Percentiles rank a stretch among this genome's conserved stretches.
Evolutionary conservation across 1,284 basidiomycete genomes (phyloP).

Genomic region (Phlebopus sp.): DNA sequence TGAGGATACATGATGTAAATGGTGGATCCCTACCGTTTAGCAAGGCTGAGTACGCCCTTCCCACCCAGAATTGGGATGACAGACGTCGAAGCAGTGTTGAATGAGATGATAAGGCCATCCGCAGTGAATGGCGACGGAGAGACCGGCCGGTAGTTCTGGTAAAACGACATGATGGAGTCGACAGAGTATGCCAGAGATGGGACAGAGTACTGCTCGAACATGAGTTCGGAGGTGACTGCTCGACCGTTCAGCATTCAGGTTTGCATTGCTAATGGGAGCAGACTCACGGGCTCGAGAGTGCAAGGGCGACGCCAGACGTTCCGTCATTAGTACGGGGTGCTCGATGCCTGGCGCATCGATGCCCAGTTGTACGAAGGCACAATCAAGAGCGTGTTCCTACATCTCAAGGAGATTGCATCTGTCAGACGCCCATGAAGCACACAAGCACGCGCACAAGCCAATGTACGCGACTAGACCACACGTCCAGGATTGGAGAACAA

Average conservation of each 20-base stretch:
- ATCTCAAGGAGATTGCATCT: slow-evolving; percentile 2
- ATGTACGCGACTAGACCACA: neutral
- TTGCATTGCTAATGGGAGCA: neutral
- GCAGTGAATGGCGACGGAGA: slow-evolving; percentile 39
- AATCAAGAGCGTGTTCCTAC: slow-evolving; percentile 94
- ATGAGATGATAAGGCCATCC: slow-evolving; percentile 82
- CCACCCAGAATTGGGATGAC: slow-evolving; percentile 84
- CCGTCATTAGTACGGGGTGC: slow-evolving; percentile 94
- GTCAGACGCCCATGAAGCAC: neutral
- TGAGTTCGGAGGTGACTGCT: slow-evolving; percentile 85
- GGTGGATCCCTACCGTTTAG: slow-evolving; percentile 65
- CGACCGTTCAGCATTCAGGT: neutral
- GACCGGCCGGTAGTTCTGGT: slow-evolving; percentile 59
- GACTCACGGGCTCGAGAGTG: slow-evolving; percentile 82
- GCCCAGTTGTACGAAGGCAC: slow-evolving; percentile 84
- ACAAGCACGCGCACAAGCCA: neutral
- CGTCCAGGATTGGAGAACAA: neutral
- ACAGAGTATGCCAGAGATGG: slow-evolving; percentile 88
- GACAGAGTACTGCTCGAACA: slow-evolving; percentile 93
- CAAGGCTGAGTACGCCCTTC: slow-evolving; percentile 75
- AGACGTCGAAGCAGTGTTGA: slow-evolving; percentile 83
- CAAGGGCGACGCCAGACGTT: slow-evolving; percentile 85
- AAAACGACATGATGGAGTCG: slow-evolving; percentile 92
- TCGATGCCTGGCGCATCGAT: slow-evolving; percentile 78
- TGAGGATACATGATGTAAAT: neutral